A percentile compares a stretch with the other conserved stretches of the same genome.
Conservation (phyloP, 2,329 filamentous ascomycete genomes). For the Sporothrix mexicana region DNA sequence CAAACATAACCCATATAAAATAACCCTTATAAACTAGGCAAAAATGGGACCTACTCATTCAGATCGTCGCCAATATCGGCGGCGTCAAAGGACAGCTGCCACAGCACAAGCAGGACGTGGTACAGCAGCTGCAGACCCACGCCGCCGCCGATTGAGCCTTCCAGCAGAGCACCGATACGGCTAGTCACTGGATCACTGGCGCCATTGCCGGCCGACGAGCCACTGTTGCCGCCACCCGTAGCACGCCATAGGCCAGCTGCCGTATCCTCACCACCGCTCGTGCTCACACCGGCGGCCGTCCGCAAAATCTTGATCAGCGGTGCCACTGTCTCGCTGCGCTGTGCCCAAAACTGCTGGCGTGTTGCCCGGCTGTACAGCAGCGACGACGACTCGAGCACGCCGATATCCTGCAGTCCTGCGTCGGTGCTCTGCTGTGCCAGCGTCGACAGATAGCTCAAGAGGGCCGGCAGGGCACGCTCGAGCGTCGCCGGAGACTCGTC, state of each 20-base stretch:
- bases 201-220: constrained; percentile 26
- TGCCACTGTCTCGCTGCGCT: constrained; percentile 80
- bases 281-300: constrained; percentile 74
- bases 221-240: constrained; percentile 42
- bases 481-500: constrained; percentile 69
- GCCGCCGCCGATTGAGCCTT: constrained; percentile 72
- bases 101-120: constrained; percentile 89
- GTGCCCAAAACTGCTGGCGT: constrained; percentile 86
- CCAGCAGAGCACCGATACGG: constrained; percentile 51
- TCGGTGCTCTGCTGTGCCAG: constrained; percentile 80
- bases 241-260: constrained; percentile 67
- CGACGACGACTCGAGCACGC: constrained; percentile 87
- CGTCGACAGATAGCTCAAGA: constrained; percentile 85
- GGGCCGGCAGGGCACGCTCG: constrained; percentile 73
- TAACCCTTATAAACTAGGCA: not conserved
- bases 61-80: constrained; percentile 74
- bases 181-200: constrained; percentile 25
- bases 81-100: constrained; percentile 96
- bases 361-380: constrained; percentile 77
- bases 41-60: constrained; percentile 70
- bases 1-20: no score
- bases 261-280: constrained; percentile 59
- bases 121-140: constrained; percentile 93
- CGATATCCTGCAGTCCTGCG: constrained; percentile 91
- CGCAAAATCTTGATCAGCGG: constrained; percentile 84